Base-by-base conservation (phyloP, 2,329 filamentous ascomycete genomes). In the Penicillium sp. region DNA sequence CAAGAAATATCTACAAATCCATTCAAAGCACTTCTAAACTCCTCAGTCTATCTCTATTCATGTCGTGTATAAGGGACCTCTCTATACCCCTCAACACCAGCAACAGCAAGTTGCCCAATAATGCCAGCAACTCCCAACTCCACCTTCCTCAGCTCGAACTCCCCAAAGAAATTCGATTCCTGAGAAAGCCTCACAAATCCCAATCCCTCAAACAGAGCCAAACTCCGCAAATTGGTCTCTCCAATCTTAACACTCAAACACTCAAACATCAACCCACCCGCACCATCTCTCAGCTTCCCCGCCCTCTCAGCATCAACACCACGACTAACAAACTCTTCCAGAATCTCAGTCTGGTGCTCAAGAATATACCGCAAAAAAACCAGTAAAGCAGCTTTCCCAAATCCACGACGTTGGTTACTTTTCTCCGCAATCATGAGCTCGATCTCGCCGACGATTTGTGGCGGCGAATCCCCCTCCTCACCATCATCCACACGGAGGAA, bases 401-500 rank as follows among this genome's bases (percentile, higher is more conserved):
- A 75, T 0, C 91, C 91, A 7, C 77, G 75, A 0, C 87, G 77
- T 20, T 86, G 84, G 24, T 84, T 74, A 0, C 69, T 65, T 4
- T 73, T 73, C 1, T 77, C 74, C 0, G 91, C 91, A 55, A 96
- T 86, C 91, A 96, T 96, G 57, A 96, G 82, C 70, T 96, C 90
- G 6, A 96, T 73, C 66, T 96, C 91, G 20, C 89, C 91, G 3
- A 87, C 71, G 8, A 79, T 59, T 21, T 65, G 60, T 0, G 68
- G 65, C 0, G 61, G 60, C 0, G 66, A 66, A 0, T 67, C 65
- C 0, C 70, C 64, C 13, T 63, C 77, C 0, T 82, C 79, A 0
- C 78, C 80, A 9, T 87, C 81, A 41, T 79, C 78, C 0, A 80
- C 68, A 29, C 83, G 84, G 1, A 97, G 75, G 67, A 97, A 97